Base-by-base conservation (phyloP, 2,329 filamentous ascomycete species). In the Exophiala dermatitidis region DNA sequence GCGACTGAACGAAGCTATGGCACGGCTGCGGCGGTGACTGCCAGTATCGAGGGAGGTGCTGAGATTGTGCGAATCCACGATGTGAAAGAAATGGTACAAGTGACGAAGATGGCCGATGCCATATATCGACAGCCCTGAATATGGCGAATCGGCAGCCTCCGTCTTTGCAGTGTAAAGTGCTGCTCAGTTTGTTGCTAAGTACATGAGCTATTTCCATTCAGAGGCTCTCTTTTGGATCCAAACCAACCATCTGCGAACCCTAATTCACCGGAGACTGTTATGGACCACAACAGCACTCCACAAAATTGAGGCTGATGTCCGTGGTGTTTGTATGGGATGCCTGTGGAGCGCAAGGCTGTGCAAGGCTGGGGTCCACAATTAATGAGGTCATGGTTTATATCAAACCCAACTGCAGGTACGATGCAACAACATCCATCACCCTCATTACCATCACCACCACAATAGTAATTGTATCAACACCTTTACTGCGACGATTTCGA, bases 51-150 rank as follows among this genome's bases (percentile, higher is more conserved):
- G 57, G 88, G 88, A 4, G 93, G 93, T 2, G 90, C 90, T 28
- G 90, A 97, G 73, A 83, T 98, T 54, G 84, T 97, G 43, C 78
- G 93, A 48, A 90, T 98, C 40, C 93, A 98, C 71, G 91, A 97
- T 73, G 86, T 90, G 9, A 71, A 75, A 52, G 87, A 93, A 74
- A 97, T 97, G 91, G 76, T 72, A 38, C 79, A 89, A 70, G 90
- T 95, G 32, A 83, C 82, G 1, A 85, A 80, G 67, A 91, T 97
- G 84, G 82, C 88, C 5, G 91, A 97, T 77, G 90, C 90, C n/a
- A 90, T 96, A 50, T 95, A 88, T 81, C 77, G 88, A 62, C 41
- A 28, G 19, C 49, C 55, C 26, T 52, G 49, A 58, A 34, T 37
- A 8, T 10, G 1, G 3, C 34, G 28, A 30, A 19, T 28, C 7